Conservation (phyloP, 441 rosid genomes). For the Capsella rubella region DNA sequence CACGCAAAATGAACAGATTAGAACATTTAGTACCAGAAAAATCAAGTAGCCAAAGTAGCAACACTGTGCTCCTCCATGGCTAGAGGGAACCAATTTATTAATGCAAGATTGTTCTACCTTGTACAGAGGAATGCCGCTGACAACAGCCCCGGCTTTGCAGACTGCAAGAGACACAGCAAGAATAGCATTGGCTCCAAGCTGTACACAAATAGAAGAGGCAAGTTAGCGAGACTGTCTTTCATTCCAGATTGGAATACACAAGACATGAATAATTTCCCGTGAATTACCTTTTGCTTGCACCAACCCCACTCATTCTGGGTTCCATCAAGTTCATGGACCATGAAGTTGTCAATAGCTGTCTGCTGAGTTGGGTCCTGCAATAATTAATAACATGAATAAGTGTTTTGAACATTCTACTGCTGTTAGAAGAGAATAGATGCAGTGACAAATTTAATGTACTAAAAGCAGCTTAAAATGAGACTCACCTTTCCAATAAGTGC, state of each 20-base stretch:
- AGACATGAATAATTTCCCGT: not conserved
- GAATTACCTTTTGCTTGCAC: conserved; percentile 95
- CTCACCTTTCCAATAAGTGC: conserved; percentile 92
- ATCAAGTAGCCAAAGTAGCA: conserved; percentile 2
- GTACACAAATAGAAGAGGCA: conserved; percentile 16
- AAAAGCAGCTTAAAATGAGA: not conserved
- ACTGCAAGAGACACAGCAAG: conserved; percentile 95
- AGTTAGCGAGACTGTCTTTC: conserved; percentile 11
- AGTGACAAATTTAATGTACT: not conserved
- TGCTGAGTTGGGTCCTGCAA: conserved; percentile 91
- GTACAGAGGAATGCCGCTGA: conserved; percentile 82
- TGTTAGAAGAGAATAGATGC: not conserved
- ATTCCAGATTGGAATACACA: not conserved
- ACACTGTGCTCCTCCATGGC: not conserved
- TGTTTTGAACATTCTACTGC: no score
- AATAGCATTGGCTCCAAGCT: conserved; percentile 99
- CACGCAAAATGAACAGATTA: not conserved
- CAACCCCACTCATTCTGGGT: conserved; percentile 99
- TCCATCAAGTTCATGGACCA: conserved; percentile 98
- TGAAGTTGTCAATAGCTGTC: conserved; percentile 74
- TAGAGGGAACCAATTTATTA: not conserved
- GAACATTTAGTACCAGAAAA: conserved; percentile 3
- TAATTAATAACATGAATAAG: conserved; percentile 20
- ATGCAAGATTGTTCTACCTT: conserved; percentile 53
- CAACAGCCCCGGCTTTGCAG: conserved; percentile 97